phyloP scores from a whole-genome alignment of 2,329 filamentous ascomycete genomes.

The Venturia pyrina region DNA sequence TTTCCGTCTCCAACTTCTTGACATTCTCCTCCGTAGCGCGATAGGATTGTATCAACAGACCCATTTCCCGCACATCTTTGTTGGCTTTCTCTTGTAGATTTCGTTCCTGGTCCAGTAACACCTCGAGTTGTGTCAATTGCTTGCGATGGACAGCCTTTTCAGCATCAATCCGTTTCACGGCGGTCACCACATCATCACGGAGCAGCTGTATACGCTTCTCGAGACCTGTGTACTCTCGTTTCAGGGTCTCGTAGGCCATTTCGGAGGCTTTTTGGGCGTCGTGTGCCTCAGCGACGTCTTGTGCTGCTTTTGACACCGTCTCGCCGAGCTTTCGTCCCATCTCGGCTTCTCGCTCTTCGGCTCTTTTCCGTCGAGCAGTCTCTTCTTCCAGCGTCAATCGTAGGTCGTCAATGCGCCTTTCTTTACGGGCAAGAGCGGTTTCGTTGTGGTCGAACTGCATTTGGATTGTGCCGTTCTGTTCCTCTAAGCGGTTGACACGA shows the following conservation, averaged over 20 bases:
- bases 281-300: constrained; percentile 46
- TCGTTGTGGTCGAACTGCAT: constrained; percentile 59
- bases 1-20: constrained; percentile 44
- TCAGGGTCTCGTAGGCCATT: constrained; percentile 55
- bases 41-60: constrained; percentile 48
- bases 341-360: constrained; percentile 45
- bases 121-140: constrained; percentile 37
- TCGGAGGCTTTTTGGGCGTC: constrained; percentile 41
- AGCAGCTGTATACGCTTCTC: constrained; percentile 6
- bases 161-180: constrained; percentile 1
- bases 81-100: constrained; percentile 50
- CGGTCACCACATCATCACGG: constrained; percentile 4
- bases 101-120: constrained; percentile 56
- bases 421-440: constrained; percentile 55
- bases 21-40: constrained; percentile 48
- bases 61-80: constrained; percentile 52
- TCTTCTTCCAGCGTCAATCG: constrained; percentile 52
- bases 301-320: constrained; percentile 43
- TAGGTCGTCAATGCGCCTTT: constrained; percentile 58
- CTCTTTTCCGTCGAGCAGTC: constrained; percentile 47
- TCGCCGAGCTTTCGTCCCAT: constrained; percentile 54
- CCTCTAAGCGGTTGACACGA: constrained; percentile 56
- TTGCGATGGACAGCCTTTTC: constrained; percentile 28
- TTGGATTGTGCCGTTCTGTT: constrained; percentile 56
- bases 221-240: constrained; percentile 40